Conservation (phyloP, 768 basidiomycete genomes). For the Cytidiella melzeri region DNA sequence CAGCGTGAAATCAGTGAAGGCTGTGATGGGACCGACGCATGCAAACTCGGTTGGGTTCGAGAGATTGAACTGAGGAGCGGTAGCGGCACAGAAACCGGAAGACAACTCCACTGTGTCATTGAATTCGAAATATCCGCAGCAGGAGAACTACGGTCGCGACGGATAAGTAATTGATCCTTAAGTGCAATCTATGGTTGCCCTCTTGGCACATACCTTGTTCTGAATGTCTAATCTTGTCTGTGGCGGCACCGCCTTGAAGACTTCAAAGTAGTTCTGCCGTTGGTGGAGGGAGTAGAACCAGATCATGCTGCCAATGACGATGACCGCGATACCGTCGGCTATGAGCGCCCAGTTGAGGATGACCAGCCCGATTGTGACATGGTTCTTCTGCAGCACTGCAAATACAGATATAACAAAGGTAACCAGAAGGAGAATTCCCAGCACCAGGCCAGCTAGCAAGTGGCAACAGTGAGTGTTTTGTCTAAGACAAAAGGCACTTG, state of each 20-base stretch:
- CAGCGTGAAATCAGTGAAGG: constrained; percentile 63
- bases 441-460: constrained; percentile 54
- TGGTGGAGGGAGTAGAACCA: constrained; percentile 82
- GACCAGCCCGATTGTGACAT: constrained; percentile 63
- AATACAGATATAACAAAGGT: constrained; percentile 68
- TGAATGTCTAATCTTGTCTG: constrained; percentile 55
- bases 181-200: neutral
- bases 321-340: constrained; percentile 51
- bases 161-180: neutral
- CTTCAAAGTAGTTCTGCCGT: constrained; percentile 54
- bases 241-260: constrained; percentile 45
- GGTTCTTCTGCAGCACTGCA: constrained; percentile 65
- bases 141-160: constrained; percentile 48
- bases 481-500: neutral
- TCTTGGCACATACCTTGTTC: constrained; percentile 50
- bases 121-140: constrained; percentile 74
- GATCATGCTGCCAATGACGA: constrained; percentile 62
- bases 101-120: constrained; percentile 55
- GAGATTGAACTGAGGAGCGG: constrained; percentile 32
- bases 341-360: constrained; percentile 74
- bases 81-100: constrained; percentile 52
- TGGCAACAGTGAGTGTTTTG: neutral
- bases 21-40: constrained; percentile 68
- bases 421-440: constrained; percentile 60
- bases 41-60: constrained; percentile 36